Evolutionary conservation across 306 rosid genomes (phyloP).

Genomic region (Dicorynia guianensis): DNA sequence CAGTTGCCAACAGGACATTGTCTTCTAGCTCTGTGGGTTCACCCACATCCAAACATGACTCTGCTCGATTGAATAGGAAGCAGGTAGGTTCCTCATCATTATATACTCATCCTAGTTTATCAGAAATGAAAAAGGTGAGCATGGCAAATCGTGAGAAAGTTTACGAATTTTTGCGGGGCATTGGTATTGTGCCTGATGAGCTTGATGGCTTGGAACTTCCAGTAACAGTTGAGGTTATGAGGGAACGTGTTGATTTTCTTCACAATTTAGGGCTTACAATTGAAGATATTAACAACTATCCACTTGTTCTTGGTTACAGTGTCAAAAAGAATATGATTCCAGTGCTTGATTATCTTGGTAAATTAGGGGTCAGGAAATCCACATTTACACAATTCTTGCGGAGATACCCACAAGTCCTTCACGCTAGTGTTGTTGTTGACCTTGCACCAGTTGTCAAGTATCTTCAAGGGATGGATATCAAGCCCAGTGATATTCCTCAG

Average conservation of each 20-base stretch:
- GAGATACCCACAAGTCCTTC: constrained; percentile 95
- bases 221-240: constrained; percentile 90
- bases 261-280: constrained; percentile 80
- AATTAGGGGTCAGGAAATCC: constrained; percentile 89
- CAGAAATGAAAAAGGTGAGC: constrained; percentile 77
- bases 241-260: constrained; percentile 93
- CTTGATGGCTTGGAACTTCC: constrained; percentile 99
- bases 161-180: constrained; percentile 73
- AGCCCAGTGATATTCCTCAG: constrained; percentile 69
- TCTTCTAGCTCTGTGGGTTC: constrained; percentile 49
- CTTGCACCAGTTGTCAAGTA: constrained; percentile 85
- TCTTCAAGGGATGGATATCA: constrained; percentile 97
- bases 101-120: constrained; percentile 81
- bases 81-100: constrained; percentile 61
- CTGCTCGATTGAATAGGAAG: constrained; percentile 50
- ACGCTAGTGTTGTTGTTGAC: constrained; percentile 94
- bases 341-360: constrained; percentile 97
- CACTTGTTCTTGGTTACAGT: constrained; percentile 95
- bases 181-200: constrained; percentile 94
- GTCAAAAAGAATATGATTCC: constrained; percentile 99
- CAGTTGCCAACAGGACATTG: constrained; percentile 57
- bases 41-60: constrained; percentile 41
- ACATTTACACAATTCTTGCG: constrained; percentile 77
- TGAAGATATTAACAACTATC: constrained; percentile 89
- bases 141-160: constrained; percentile 64